Conservation (phyloP, 257 asterid genomes). For the Oldenlandia corymbosa region DNA sequence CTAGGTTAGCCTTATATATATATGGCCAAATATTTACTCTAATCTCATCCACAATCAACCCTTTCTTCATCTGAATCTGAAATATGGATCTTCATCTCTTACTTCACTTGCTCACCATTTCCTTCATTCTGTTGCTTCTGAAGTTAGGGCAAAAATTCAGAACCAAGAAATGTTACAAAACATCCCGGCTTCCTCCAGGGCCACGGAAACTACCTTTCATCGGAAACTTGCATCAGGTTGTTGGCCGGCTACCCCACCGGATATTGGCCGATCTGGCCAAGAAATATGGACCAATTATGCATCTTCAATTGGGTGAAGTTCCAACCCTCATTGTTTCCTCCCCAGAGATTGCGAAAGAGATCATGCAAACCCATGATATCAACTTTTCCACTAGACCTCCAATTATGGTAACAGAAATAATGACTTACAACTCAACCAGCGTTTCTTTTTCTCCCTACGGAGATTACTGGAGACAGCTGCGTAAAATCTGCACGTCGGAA, state of each 20-base stretch:
- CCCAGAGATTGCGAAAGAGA: slow-evolving; percentile 17
- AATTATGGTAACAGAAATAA: not conserved
- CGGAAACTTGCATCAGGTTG: slow-evolving; percentile 17
- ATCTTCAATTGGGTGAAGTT: slow-evolving; percentile 19
- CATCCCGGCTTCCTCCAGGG: slow-evolving; percentile 2
- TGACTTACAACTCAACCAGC: not conserved
- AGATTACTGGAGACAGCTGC: slow-evolving; percentile 1
- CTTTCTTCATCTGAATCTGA: too few species aligned
- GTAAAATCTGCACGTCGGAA: slow-evolving; percentile 2
- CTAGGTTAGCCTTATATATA: too few species aligned
- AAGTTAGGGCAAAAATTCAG: not conserved
- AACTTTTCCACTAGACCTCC: slow-evolving; percentile 14
- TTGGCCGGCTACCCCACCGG: slow-evolving; percentile 1
- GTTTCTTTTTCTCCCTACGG: not conserved
- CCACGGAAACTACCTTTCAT: not conserved
- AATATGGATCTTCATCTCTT: too few species aligned
- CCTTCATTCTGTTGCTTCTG: not conserved
- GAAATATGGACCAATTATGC: slow-evolving; percentile 15
- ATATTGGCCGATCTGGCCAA: slow-evolving; percentile 9
- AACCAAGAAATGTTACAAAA: not conserved
- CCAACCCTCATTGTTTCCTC: slow-evolving; percentile 19
- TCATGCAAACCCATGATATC: slow-evolving; percentile 18
- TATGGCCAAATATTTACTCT: too few species aligned
- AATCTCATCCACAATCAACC: too few species aligned
- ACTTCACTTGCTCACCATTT: not conserved